Conservation (phyloP, 75 land plant species). For the Cupressus sempervirens region DNA sequence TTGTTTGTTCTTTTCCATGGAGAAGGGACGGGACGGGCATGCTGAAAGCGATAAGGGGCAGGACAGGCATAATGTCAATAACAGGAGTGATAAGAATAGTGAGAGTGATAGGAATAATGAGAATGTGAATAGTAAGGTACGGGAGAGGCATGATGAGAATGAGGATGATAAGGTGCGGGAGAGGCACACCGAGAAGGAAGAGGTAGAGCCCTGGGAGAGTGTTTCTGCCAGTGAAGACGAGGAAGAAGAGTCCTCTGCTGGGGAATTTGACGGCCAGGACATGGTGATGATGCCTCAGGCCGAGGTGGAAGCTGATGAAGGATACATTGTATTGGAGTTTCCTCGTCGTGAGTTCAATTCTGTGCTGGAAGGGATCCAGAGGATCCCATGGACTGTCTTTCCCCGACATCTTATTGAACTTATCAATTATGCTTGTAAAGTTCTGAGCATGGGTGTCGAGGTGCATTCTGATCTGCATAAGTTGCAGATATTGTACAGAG, state of each 20-base stretch:
- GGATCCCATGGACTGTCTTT: conserved; percentile 28
- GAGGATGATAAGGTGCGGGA: neutral
- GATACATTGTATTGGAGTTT: conserved; percentile 17
- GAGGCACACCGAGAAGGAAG: conserved; percentile 4
- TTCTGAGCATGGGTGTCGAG: conserved; percentile 15
- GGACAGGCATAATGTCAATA: neutral
- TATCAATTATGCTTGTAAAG: conserved; percentile 19
- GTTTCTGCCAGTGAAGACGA: conserved; percentile 11
- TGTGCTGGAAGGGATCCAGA: conserved; percentile 24
- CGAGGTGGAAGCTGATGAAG: conserved; percentile 21
- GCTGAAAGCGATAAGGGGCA: neutral
- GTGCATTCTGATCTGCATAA: conserved; percentile 7
- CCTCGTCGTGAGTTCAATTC: conserved; percentile 19
- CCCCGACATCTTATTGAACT: conserved; percentile 25
- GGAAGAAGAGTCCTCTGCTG: conserved; percentile 16
- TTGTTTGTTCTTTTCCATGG: neutral
- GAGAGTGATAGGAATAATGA: neutral
- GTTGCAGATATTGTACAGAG: conserved; percentile 25
- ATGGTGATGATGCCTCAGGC: conserved; percentile 26
- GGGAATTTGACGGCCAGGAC: conserved; percentile 25
- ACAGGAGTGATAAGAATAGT: neutral
- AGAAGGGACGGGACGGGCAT: neutral
- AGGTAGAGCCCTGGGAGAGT: conserved; percentile 14
- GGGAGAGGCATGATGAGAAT: neutral
- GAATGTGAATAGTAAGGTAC: neutral